Base-by-base conservation (phyloP, 2,329 filamentous ascomycete genomes). In the Periglandula ipomoeae region DNA sequence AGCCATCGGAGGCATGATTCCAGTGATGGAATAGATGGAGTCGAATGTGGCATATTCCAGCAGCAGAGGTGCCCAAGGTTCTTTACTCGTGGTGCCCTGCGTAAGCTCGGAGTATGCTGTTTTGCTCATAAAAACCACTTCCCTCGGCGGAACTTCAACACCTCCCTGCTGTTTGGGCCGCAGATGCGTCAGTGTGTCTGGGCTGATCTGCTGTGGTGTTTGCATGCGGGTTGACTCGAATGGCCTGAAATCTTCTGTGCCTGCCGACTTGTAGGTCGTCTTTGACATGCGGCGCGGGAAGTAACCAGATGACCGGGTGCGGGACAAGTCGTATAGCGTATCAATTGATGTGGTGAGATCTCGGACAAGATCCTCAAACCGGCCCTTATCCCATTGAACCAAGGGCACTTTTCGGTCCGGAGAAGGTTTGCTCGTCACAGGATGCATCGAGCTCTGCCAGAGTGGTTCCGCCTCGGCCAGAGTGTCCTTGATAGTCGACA, bases 401-500 rank as follows among this genome's bases (percentile, higher is more conserved):
- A 82, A 61, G 0, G 75, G 69, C 5, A 68, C 64, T 60, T 84
- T 83, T 46, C 70, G 69, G 55, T 81, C 78, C 38, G 72, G 66
- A 0, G 70, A 65, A 10, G 68, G 67, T 20, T 68, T 69, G 17
- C 61, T 63, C 23, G 65, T 61, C 47, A 69, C 59, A 26, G 63
- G 52, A 17, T 73, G 69, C 57, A 76, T 78, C 10, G 78, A 81
- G 58, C 75, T 80, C 50, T 76, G 70, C 76, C 84, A 86, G 50
- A 90, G 74, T 5, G 80, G 78, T 60, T 90, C 85, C 2, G 84
- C 83, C 64, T 90, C 85, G 49, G 85, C 83, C 40, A 89, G 70
- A 45, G 87, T 87, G 57, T 89, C 85, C 60, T 88, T 87, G 61
- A 90, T 89, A 44, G 85, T 89, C 15, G 79, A 79, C 75, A 91